phyloP scores from a whole-genome alignment of 2,329 filamentous ascomycete genomes.

The Gaeumannomyces tritici region DNA sequence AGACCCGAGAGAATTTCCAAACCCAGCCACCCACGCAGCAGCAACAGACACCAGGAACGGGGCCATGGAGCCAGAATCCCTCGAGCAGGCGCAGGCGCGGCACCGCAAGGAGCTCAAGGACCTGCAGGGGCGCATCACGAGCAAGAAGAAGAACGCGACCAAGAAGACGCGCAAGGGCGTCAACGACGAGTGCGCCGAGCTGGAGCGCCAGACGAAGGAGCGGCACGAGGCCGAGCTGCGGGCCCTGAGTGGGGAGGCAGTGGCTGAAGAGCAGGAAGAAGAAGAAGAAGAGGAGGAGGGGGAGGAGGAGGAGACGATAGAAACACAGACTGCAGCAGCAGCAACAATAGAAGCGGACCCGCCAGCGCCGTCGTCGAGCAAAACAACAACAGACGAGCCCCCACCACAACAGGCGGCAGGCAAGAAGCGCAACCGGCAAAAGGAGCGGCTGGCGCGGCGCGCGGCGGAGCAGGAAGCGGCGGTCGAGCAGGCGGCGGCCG shows the following conservation, averaged over 20 bases:
- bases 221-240: conserved; percentile 54
- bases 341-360: background rate
- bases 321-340: background rate
- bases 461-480: conserved; percentile 74
- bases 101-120: conserved; percentile 88
- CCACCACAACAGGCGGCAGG: conserved; percentile 12
- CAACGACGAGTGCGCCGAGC: conserved; percentile 63
- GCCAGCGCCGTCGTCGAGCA: background rate
- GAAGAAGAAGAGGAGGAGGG: conserved; percentile 3
- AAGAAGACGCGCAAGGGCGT: conserved; percentile 75
- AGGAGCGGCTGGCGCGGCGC: conserved; percentile 80
- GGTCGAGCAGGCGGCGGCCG: conserved; percentile 57
- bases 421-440: conserved; percentile 84
- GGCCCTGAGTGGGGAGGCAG: conserved; percentile 21
- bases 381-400: conserved; percentile 11
- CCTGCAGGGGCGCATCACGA: conserved; percentile 74
- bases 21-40: background rate
- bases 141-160: conserved; percentile 93
- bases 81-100: conserved; percentile 69
- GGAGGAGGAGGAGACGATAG: conserved; percentile 1
- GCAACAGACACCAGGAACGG: too few species aligned
- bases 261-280: conserved; percentile 11
- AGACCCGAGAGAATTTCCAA: background rate
- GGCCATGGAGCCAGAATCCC: conserved; percentile 29
- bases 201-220: conserved; percentile 58